Conservation (phyloP, 2,329 filamentous ascomycete species). For the Dryadomyces quercus-mongolicae region DNA sequence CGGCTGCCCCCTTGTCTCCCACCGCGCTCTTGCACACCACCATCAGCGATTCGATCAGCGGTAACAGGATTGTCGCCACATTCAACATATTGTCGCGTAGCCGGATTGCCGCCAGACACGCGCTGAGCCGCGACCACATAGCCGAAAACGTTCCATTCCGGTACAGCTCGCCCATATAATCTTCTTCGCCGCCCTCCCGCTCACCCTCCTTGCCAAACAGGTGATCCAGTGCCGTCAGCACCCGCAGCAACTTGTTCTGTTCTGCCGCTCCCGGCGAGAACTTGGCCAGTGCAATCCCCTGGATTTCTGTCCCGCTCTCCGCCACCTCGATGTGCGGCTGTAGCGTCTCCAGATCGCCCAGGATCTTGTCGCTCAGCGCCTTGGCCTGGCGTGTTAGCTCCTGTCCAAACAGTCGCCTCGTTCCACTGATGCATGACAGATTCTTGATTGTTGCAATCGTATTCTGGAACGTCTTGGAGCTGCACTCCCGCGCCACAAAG, state of each 20-base stretch:
- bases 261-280: slow-evolving; percentile 95
- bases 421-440: slow-evolving; percentile 80
- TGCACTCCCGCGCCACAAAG: slow-evolving; percentile 90
- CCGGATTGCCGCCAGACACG: slow-evolving; percentile 76
- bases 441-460: slow-evolving; percentile 98
- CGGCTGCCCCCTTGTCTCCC: slow-evolving; percentile 11
- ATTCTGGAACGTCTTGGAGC: slow-evolving; percentile 94
- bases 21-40: slow-evolving; percentile 84
- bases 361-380: slow-evolving; percentile 69
- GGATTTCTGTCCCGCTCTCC: slow-evolving; percentile 82
- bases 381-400: slow-evolving; percentile 85
- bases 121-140: slow-evolving; percentile 86
- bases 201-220: slow-evolving; percentile 70
- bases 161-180: slow-evolving; percentile 78
- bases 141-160: slow-evolving; percentile 81
- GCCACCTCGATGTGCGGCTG: slow-evolving; percentile 79
- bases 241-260: slow-evolving; percentile 87
- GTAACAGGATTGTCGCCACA: slow-evolving; percentile 88
- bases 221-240: slow-evolving; percentile 89
- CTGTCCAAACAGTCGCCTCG: slow-evolving; percentile 82
- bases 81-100: slow-evolving; percentile 93
- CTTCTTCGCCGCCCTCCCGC: slow-evolving; percentile 51
- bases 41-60: slow-evolving; percentile 93
- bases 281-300: slow-evolving; percentile 84
- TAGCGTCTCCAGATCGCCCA: slow-evolving; percentile 73